Percentiles rank a stretch among this genome's conserved stretches.
These are phyloP conservation scores for Podaxis sp. DNA, from an alignment of 768 basidiomycete species.

Conservation along the genomic window DNA sequence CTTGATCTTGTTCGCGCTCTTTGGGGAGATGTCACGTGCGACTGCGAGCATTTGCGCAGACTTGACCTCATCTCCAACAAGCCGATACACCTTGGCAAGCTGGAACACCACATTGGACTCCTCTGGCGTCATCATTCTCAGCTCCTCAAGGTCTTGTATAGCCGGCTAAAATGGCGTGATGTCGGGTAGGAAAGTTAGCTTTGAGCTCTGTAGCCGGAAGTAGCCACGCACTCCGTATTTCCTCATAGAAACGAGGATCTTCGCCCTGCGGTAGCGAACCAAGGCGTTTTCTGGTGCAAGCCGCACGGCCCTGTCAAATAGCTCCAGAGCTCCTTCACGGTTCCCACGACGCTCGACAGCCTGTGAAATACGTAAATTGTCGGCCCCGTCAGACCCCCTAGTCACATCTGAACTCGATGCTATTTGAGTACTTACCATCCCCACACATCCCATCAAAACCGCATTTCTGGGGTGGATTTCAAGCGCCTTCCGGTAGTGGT, in stretches of 20 bases:
- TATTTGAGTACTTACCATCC: constrained; percentile 66
- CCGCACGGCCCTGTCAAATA: constrained; percentile 79
- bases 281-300: constrained; percentile 86
- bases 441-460: constrained; percentile 93
- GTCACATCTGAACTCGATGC: constrained; percentile 16
- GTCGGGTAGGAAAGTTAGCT: constrained; percentile 17
- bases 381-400: constrained; percentile 19
- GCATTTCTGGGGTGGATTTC: constrained; percentile 94
- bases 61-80: constrained; percentile 72
- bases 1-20: constrained; percentile 80
- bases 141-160: constrained; percentile 71
- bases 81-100: constrained; percentile 86
- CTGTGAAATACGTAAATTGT: constrained; percentile 40
- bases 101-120: constrained; percentile 98
- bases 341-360: constrained; percentile 85
- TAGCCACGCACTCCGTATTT: constrained; percentile 68
- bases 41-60: constrained; percentile 83
- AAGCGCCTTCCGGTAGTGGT: constrained; percentile 90
- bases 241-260: constrained; percentile 82
- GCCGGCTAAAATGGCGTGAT: constrained; percentile 52
- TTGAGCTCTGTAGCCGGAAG: constrained; percentile 11
- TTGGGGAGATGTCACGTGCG: constrained; percentile 92
- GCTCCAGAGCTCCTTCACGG: constrained; percentile 63
- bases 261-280: constrained; percentile 90
- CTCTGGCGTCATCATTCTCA: constrained; percentile 82